Evolutionary conservation across 352 stramenopile genomes (phyloP), one percentile per base, ranked within the genome.

Genomic region (Phytophthora ohioensis): DNA sequence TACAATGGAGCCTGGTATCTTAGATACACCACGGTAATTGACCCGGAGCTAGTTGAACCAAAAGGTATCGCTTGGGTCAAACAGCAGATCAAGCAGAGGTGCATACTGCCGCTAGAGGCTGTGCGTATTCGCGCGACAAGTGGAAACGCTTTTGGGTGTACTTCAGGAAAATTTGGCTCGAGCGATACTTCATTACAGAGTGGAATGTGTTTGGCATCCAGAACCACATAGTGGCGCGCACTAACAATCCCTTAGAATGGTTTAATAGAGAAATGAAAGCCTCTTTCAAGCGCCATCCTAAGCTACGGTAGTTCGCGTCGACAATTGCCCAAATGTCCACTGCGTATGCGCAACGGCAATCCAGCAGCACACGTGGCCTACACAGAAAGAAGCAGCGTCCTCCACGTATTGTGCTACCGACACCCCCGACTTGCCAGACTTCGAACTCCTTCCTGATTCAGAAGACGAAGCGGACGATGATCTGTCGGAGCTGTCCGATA

Each of bases 121-220:
- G 43, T 31, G 3, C 3, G 2, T 69, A 75, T 11, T 57, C 36
- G 0, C 0, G 3, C 3, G 1, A 34, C 0, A 41, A 66, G 10
- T 73, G 61, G 57, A 13, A 17, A 10, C 39, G 17, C 11, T 69
- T 73, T 31, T 75, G 67, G 43, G 4, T 10, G 5, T 79, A 73
- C 51, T 71, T 73, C 34, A 27, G 32, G 0, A 35, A 49, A 1
- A 73, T 49, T 0, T 80, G 63, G 56, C 41, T 67, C 1, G 49
- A 51, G 10, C 1, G 32, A 7, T 67, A 60, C 17, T 32, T 36
- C 21, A 39, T 60, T 15, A 62, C 21, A 0, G 42, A 72, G 8
- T 74, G 64, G 35, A 73, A 74, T 27, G 21, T 27, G 21, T 27
- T 27, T 27, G 21, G 21, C 21, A 27, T 27, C 21, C 21, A 27